Percentiles rank a stretch among this genome's conserved stretches.
phyloP scores from a whole-genome alignment of 1,139 yeast genomes.

The Arxiozyma telluris region DNA sequence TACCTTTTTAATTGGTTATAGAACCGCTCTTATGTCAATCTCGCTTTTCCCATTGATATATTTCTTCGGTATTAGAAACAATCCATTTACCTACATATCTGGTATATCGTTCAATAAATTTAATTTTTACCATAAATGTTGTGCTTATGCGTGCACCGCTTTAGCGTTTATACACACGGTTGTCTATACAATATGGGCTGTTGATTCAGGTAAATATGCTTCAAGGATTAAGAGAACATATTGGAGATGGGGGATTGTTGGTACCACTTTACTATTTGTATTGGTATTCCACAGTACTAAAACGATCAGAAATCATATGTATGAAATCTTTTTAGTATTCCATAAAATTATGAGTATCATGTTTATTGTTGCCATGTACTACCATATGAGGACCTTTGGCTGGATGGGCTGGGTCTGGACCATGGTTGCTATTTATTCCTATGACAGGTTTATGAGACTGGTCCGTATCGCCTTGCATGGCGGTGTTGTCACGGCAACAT shows the following conservation, averaged over 20 bases:
- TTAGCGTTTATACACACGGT: conserved; percentile 43
- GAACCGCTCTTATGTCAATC: conserved; percentile 44
- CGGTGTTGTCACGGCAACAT: conserved; percentile 32
- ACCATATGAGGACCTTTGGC: conserved; percentile 34
- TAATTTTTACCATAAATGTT: conserved; percentile 40
- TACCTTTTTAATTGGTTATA: conserved; percentile 41
- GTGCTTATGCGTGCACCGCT: conserved; percentile 33
- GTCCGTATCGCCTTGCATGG: conserved; percentile 31
- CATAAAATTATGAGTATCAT: conserved; percentile 34
- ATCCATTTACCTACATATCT: conserved; percentile 43
- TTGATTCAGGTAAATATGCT: conserved; percentile 23
- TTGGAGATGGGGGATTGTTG: conserved; percentile 42
- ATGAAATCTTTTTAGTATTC: conserved; percentile 35
- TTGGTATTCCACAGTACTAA: conserved; percentile 39
- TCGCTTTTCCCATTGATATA: conserved; percentile 46
- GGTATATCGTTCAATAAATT: conserved; percentile 43
- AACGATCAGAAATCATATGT: conserved; percentile 39
- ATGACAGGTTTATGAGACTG: conserved; percentile 34
- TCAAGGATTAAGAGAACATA: conserved; percentile 25
- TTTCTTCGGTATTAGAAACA: conserved; percentile 52
- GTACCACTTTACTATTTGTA: conserved; percentile 35
- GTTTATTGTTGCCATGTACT: conserved; percentile 36
- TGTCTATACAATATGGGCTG: conserved; percentile 38
- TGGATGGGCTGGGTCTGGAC: conserved; percentile 41
- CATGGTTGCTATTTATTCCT: conserved; percentile 33